A percentile compares a stretch with the other conserved stretches of the same genome.
Evolutionary conservation across 164 flowering plant species (phyloP).

Genomic region (Platanus orientalis): DNA sequence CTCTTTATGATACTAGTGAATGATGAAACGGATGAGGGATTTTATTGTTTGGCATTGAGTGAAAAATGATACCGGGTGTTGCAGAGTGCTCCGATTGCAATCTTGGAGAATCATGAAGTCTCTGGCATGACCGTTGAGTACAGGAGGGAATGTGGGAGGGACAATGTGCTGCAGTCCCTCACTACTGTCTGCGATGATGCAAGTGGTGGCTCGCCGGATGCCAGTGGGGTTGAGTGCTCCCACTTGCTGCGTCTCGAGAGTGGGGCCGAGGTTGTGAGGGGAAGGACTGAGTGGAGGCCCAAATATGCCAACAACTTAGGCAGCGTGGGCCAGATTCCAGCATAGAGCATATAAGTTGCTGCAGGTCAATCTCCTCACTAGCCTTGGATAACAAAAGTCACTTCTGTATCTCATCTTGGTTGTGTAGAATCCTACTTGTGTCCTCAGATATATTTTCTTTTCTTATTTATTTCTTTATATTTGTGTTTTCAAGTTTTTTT

Average conservation of each 20-base stretch:
- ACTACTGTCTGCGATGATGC: conserved; percentile 44
- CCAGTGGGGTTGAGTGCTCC: conserved; percentile 53
- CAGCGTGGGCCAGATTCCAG: conserved; percentile 29
- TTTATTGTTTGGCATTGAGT: too few relatives aligned
- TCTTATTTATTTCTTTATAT: not conserved
- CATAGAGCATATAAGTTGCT: conserved; percentile 23
- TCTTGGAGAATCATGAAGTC: conserved; percentile 78
- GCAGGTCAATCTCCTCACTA: not conserved
- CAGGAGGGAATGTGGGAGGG: conserved; percentile 84
- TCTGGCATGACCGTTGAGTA: conserved; percentile 73
- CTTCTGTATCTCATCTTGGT: conserved; percentile 15
- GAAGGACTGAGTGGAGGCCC: conserved; percentile 88
- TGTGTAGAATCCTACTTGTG: conserved; percentile 22
- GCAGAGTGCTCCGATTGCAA: conserved; percentile 67
- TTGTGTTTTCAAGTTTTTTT: not conserved
- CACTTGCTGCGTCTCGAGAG: conserved; percentile 72
- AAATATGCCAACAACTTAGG: conserved; percentile 38
- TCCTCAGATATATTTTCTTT: conserved; percentile 6
- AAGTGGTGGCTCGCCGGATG: conserved; percentile 13
- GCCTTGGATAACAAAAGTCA: conserved; percentile 2
- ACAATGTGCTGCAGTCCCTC: conserved; percentile 74
- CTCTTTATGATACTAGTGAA: too few relatives aligned
- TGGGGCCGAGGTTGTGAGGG: conserved; percentile 75
- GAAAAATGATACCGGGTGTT: conserved; percentile 3
- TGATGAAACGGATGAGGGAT: too few relatives aligned